Evolutionary conservation across 208 protist species (phyloP).

Genomic region (Entamoeba invadens): DNA sequence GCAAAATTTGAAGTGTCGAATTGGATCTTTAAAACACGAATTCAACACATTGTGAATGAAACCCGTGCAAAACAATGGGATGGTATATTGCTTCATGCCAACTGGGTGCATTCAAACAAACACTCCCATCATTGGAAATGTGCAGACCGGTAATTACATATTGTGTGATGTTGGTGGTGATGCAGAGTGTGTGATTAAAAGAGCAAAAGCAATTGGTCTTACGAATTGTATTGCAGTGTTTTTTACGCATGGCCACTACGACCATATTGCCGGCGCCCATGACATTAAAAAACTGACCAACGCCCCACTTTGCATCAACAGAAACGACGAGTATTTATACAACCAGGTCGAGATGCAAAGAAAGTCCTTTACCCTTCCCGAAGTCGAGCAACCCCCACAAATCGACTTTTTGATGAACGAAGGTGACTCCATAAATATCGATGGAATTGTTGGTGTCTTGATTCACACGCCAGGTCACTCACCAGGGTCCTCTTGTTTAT

Average conservation of each 20-base stretch:
- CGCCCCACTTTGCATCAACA: background rate
- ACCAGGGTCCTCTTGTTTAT: constrained; percentile 2
- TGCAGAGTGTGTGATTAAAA: background rate
- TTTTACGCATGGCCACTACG: background rate
- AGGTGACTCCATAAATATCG: background rate
- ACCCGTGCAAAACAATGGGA: background rate
- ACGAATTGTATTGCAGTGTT: background rate
- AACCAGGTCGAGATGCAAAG: background rate
- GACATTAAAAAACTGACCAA: background rate
- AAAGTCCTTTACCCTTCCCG: background rate
- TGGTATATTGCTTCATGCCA: background rate
- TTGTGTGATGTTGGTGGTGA: background rate
- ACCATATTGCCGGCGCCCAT: background rate
- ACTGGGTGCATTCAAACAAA: background rate
- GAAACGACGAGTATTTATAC: background rate
- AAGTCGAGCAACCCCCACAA: background rate
- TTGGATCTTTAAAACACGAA: background rate
- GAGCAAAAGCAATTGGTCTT: background rate
- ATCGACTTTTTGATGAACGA: background rate
- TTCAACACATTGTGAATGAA: background rate
- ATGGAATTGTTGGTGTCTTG: background rate
- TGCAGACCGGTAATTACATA: background rate
- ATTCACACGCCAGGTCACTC: constrained; percentile 10
- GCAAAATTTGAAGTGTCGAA: background rate
- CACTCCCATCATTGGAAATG: background rate